phyloP scores from a whole-genome alignment of 345 rosid species.

The Eucalyptus cloeziana region DNA sequence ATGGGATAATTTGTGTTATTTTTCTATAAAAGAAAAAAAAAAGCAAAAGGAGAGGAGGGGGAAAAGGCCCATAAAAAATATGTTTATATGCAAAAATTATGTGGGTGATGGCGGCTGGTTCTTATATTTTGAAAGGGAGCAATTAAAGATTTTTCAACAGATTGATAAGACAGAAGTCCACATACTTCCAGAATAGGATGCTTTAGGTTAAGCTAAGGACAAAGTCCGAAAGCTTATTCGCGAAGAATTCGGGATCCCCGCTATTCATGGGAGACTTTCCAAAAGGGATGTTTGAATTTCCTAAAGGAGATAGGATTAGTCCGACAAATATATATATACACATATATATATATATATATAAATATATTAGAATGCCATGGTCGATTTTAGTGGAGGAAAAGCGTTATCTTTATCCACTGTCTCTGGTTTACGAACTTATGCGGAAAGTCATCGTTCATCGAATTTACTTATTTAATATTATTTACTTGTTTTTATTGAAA shows the following conservation, averaged over 20 bases:
- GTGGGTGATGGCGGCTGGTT: background rate
- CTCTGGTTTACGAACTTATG: background rate
- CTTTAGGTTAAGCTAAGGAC: background rate
- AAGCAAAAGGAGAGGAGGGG: background rate
- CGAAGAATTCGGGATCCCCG: background rate
- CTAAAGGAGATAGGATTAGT: background rate
- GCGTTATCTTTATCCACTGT: background rate
- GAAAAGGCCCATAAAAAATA: background rate
- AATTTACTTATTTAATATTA: background rate
- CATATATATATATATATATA: no score
- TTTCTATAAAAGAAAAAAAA: accelerated
- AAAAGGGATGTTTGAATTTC: background rate
- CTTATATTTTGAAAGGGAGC: background rate
- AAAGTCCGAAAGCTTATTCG: background rate
- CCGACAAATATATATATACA: background rate
- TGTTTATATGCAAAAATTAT: background rate
- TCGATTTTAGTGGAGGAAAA: background rate
- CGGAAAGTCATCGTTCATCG: background rate
- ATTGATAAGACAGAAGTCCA: background rate
- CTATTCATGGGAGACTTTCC: background rate
- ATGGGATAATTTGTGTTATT: background rate
- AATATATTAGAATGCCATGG: background rate
- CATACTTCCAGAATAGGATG: background rate
- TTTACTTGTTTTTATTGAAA: background rate
- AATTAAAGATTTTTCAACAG: background rate